Conservation (phyloP, 441 rosid species). For the Gossypium laxum region DNA sequence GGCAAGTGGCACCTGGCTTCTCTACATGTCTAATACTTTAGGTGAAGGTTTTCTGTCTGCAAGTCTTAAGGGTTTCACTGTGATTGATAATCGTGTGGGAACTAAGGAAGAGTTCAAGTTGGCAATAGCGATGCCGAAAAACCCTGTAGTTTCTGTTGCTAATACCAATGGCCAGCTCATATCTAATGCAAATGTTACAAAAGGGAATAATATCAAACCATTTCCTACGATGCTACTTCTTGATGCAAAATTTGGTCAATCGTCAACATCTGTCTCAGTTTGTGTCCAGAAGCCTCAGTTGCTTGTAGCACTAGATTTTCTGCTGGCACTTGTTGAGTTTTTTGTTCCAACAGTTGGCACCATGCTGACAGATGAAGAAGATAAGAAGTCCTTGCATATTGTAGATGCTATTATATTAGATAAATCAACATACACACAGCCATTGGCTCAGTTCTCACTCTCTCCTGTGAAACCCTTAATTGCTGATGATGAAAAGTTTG, state of each 20-base stretch:
- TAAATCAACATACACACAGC: slow-evolving; percentile 51
- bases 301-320: slow-evolving; percentile 94
- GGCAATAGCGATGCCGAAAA: slow-evolving; percentile 70
- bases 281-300: slow-evolving; percentile 87
- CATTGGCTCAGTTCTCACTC: slow-evolving; percentile 52
- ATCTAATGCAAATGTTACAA: slow-evolving; percentile 24
- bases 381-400: slow-evolving; percentile 36
- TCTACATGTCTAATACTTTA: slow-evolving; percentile 57
- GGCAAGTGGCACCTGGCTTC: slow-evolving; percentile 82
- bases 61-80: slow-evolving; percentile 70
- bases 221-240: slow-evolving; percentile 83
- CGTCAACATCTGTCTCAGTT: slow-evolving; percentile 47
- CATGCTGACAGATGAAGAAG: slow-evolving; percentile 63
- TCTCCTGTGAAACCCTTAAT: slow-evolving; percentile 81
- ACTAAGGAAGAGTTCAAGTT: slow-evolving; percentile 69
- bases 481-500: slow-evolving; percentile 66
- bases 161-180: slow-evolving; percentile 26
- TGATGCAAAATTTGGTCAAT: slow-evolving; percentile 72
- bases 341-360: slow-evolving; percentile 73
- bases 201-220: slow-evolving; percentile 34
- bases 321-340: slow-evolving; percentile 82
- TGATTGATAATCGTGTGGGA: slow-evolving; percentile 88
- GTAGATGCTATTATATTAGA: slow-evolving; percentile 59
- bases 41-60: slow-evolving; percentile 79
- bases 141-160: slow-evolving; percentile 21